Evolutionary conservation across 2,329 filamentous ascomycete species (phyloP).

Genomic region (Tolypocladium tropicale): DNA sequence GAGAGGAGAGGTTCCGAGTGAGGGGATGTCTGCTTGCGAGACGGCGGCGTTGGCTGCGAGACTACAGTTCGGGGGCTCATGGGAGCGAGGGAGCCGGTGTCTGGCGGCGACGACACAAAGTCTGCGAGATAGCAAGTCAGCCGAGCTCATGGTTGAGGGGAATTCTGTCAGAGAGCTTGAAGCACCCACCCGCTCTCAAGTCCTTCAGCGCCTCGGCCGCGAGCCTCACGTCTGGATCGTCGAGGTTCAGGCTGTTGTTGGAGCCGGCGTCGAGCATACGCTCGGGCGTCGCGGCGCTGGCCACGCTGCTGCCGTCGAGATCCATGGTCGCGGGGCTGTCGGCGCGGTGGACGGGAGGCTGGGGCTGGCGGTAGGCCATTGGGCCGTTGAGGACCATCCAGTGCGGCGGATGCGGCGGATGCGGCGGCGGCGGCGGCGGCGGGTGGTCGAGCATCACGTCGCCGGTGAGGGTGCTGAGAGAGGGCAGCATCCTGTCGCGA

Average conservation of each 20-base stretch:
- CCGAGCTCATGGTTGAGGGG: neutral
- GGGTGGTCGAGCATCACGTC: constrained; percentile 9
- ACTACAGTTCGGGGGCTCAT: constrained; percentile 17
- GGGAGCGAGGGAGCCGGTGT: constrained; percentile 30
- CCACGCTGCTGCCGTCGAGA: constrained; percentile 30
- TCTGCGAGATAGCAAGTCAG: constrained; percentile 30
- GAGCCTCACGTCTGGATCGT: constrained; percentile 57
- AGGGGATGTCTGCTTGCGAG: constrained; percentile 21
- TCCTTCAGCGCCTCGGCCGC: constrained; percentile 70
- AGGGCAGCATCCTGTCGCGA: constrained; percentile 22
- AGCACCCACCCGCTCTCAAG: constrained; percentile 55
- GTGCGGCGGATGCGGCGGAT: constrained; percentile 14
- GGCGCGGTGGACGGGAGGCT: constrained; percentile 19
- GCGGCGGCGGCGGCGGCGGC: constrained; percentile 10
- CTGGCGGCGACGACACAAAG: constrained; percentile 54
- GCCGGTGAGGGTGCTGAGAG: constrained; percentile 24
- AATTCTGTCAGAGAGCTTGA: too few relatives aligned
- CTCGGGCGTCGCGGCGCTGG: constrained; percentile 35
- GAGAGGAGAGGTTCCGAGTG: constrained; percentile 74
- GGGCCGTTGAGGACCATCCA: constrained; percentile 42
- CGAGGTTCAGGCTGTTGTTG: constrained; percentile 42
- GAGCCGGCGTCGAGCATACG: constrained; percentile 32
- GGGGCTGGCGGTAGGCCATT: constrained; percentile 28
- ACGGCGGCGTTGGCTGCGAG: constrained; percentile 1
- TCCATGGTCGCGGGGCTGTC: constrained; percentile 40